Conservation (phyloP, 2,329 filamentous ascomycete species). For the Beauveria medogensis region DNA sequence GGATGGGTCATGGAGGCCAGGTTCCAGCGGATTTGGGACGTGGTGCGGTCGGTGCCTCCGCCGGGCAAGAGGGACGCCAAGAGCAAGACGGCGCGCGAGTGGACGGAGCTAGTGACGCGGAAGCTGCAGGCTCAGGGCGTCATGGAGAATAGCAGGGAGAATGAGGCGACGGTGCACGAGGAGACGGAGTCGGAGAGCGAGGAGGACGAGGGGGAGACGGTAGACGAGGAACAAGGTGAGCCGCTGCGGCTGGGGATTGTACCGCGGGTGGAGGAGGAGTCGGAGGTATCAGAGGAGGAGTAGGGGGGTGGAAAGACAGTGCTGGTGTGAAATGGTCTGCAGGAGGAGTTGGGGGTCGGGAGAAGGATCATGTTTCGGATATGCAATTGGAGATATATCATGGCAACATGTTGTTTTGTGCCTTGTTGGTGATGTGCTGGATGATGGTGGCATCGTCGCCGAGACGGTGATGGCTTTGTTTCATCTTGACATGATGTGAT, state of each 20-base stretch:
- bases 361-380: no score
- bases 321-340: not conserved
- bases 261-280: not conserved
- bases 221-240: not conserved
- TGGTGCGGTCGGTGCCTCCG: not conserved
- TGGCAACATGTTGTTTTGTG: no score
- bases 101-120: not conserved
- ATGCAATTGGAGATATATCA: no score
- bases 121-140: not conserved
- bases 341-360: no score
- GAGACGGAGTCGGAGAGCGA: not conserved
- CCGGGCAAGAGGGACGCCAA: not conserved
- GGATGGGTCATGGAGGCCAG: not conserved
- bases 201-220: not conserved
- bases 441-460: no score
- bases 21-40: not conserved
- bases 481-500: no score
- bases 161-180: not conserved
- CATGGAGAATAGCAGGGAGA: not conserved
- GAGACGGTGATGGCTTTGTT: no score
- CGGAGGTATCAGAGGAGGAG: conserved; percentile 3
- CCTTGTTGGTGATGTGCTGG: no score
- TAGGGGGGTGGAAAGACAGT: not conserved
- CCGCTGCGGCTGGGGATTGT: not conserved
- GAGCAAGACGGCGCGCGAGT: not conserved